These are phyloP conservation scores for Circinella minor DNA, from an alignment of 371 early-diverging fungal genomes.

Conservation along the genomic window DNA sequence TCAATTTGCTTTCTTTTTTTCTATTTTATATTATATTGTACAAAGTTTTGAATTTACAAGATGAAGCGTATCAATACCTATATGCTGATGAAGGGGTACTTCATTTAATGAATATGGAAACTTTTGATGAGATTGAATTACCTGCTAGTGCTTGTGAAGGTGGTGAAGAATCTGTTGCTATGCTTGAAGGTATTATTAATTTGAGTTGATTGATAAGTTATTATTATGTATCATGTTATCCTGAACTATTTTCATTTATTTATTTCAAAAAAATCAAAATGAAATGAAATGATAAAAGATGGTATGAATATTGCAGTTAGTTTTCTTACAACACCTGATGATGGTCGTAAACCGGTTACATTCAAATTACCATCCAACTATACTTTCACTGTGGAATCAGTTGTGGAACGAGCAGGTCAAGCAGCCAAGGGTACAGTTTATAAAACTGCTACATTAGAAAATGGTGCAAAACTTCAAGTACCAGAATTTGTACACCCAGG, in stretches of 20 bases:
- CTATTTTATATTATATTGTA: neutral
- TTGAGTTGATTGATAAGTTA: neutral
- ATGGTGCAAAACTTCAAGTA: conserved; percentile 73
- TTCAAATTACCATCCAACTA: conserved; percentile 51
- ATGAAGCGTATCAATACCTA: conserved; percentile 71
- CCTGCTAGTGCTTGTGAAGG: conserved; percentile 63
- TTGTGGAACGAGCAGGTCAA: conserved; percentile 58
- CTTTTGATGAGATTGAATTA: conserved; percentile 76
- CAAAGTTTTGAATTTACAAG: conserved; percentile 62
- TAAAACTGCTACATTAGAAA: conserved; percentile 74
- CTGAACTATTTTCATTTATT: no score
- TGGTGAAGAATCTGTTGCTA: conserved; percentile 37
- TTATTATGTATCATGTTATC: neutral
- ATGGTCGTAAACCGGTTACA: conserved; percentile 40
- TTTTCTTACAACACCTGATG: conserved; percentile 52
- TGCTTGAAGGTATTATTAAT: conserved; percentile 45
- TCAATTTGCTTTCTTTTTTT: no score
- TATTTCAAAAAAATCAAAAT: conserved; percentile 9
- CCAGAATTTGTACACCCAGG: conserved; percentile 85
- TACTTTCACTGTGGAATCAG: conserved; percentile 43
- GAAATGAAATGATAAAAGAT: conserved; percentile 27
- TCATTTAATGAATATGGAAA: conserved; percentile 73
- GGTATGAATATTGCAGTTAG: conserved; percentile 50
- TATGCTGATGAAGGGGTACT: conserved; percentile 65
- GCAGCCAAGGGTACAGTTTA: conserved; percentile 76